Percentiles rank a stretch among this genome's conserved stretches.
These are phyloP conservation scores for Prunus kanzakura DNA, from an alignment of 306 rosid species.

Conservation along the genomic window DNA sequence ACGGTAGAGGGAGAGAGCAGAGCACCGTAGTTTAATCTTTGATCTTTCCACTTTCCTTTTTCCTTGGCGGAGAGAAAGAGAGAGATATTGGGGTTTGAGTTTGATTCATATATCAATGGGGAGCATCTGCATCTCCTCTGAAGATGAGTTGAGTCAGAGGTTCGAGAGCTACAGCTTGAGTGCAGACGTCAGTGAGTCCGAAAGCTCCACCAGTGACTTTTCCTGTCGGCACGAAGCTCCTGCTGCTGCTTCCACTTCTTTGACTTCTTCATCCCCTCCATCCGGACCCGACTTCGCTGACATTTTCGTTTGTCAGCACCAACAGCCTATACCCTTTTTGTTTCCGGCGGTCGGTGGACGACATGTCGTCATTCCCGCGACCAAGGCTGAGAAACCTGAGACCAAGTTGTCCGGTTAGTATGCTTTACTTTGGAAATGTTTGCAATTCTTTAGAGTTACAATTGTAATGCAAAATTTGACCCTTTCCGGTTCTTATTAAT, in stretches of 20 bases:
- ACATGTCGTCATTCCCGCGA: slow-evolving; percentile 14
- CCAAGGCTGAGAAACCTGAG: slow-evolving; percentile 10
- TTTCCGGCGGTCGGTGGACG: slow-evolving; percentile 19
- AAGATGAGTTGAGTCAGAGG: slow-evolving; percentile 29
- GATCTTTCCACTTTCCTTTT: slow-evolving; percentile 3
- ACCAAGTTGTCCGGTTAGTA: slow-evolving; percentile 32
- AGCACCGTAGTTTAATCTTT: background rate
- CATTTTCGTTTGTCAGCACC: background rate
- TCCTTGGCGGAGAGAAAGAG: background rate
- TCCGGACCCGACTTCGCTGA: slow-evolving; percentile 3
- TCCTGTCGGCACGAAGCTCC: slow-evolving; percentile 19
- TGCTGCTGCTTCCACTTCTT: slow-evolving; percentile 20
- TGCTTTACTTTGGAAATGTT: background rate
- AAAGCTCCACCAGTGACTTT: slow-evolving; percentile 26
- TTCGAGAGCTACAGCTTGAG: slow-evolving; percentile 39
- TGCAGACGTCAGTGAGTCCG: slow-evolving; percentile 44
- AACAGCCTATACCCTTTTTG: background rate
- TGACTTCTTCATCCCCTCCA: slow-evolving; percentile 27
- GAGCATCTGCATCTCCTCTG: slow-evolving; percentile 30
- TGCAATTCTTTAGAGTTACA: background rate
- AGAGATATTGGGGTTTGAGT: background rate
- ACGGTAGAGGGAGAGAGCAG: background rate
- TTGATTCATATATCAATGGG: slow-evolving; percentile 20
- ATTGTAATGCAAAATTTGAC: background rate
- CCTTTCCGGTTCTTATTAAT: background rate